Percentiles rank a stretch among this genome's conserved stretches.
These are phyloP conservation scores for Termitomyces sp. DNA, from an alignment of 768 basidiomycete species.

Conservation along the genomic window DNA sequence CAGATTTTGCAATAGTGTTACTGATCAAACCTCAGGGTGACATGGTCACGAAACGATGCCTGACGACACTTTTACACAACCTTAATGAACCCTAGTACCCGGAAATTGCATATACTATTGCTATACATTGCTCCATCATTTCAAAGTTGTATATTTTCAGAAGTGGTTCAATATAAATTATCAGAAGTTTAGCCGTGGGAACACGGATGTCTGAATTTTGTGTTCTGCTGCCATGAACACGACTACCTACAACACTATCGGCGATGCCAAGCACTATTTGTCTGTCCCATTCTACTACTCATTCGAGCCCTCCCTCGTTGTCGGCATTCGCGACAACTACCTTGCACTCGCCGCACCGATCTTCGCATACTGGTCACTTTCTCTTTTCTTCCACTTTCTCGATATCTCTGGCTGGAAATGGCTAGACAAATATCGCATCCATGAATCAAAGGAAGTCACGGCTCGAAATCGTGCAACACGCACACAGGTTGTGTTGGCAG, in stretches of 20 bases:
- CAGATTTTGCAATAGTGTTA: background rate
- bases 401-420: conserved; percentile 76
- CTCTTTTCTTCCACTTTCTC: conserved; percentile 76
- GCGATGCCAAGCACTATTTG: conserved; percentile 27
- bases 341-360: conserved; percentile 75
- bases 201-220: conserved; percentile 10
- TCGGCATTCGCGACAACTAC: conserved; percentile 63
- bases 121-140: conserved; percentile 18
- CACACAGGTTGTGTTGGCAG: conserved; percentile 70
- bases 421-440: conserved; percentile 83
- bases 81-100: conserved; percentile 62
- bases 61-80: conserved; percentile 87
- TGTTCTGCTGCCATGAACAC: conserved; percentile 29
- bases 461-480: conserved; percentile 73
- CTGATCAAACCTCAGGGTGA: conserved; percentile 62
- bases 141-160: conserved; percentile 10
- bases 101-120: conserved; percentile 17
- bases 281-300: conserved; percentile 57
- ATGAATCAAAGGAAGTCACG: conserved; percentile 79
- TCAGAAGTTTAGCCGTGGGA: conserved; percentile 11
- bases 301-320: conserved; percentile 42
- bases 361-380: conserved; percentile 80
- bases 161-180: conserved; percentile 14
- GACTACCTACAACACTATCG: conserved; percentile 25
- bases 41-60: conserved; percentile 95